Evolutionary conservation across 495 filamentous ascomycete genomes (phyloP).

Genomic region (Cercophora samala): DNA sequence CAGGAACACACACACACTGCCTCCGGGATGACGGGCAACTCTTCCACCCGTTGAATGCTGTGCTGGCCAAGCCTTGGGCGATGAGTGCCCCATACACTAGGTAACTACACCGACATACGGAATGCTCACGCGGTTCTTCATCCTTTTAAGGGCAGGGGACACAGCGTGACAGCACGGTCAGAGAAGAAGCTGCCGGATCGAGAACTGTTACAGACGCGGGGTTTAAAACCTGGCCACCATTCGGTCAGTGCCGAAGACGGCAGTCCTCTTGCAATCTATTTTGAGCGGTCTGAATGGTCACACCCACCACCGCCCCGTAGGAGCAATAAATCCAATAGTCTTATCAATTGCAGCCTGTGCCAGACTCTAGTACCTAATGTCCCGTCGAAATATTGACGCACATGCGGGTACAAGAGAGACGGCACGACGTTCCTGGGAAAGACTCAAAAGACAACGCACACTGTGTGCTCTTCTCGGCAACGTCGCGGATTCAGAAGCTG

Average conservation of each 20-base stretch:
- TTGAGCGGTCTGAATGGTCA: constrained; percentile 8
- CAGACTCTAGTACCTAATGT: constrained; percentile 6
- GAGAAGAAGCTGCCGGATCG: background rate
- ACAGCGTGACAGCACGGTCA: background rate
- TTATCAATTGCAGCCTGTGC: constrained; percentile 6
- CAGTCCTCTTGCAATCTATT: constrained; percentile 16
- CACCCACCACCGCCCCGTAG: background rate
- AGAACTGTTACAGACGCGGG: background rate
- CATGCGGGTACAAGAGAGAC: constrained; percentile 6
- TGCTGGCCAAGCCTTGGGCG: background rate
- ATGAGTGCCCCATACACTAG: too few species aligned
- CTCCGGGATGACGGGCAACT: constrained; percentile 1
- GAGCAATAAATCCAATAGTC: constrained; percentile 17
- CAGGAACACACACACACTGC: background rate
- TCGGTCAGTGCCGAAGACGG: constrained; percentile 15
- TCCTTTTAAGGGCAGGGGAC: background rate
- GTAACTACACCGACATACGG: background rate
- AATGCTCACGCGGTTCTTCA: background rate
- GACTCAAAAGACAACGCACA: background rate
- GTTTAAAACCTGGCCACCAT: constrained; percentile 5
- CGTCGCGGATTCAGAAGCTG: background rate
- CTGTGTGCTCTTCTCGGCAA: background rate
- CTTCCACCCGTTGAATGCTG: constrained; percentile 1
- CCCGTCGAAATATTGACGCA: constrained; percentile 15
- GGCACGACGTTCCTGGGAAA: constrained; percentile 2